A percentile compares a stretch with the other conserved stretches of the same genome.
Conservation (phyloP, 1,284 basidiomycete genomes). For the Austroboletus olivaceoglutinosus region DNA sequence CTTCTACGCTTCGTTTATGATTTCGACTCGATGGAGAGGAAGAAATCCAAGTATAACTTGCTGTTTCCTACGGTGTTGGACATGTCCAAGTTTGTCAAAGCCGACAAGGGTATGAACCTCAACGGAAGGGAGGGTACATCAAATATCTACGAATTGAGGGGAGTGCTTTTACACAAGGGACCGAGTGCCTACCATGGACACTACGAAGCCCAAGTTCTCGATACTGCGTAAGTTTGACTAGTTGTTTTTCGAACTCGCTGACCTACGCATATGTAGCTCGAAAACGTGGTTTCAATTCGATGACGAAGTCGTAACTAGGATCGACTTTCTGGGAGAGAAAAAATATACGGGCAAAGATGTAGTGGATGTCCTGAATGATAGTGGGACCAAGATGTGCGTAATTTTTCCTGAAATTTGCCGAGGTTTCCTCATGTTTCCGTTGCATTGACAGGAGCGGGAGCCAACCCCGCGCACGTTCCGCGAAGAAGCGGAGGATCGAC, state of each 20-base stretch:
- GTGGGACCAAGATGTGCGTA: conserved; percentile 29
- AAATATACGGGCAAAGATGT: conserved; percentile 30
- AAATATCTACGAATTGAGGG: conserved; percentile 72
- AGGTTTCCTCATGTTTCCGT: conserved; percentile 4
- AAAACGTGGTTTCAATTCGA: conserved; percentile 88
- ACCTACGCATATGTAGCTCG: conserved; percentile 42
- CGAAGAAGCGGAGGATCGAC: conserved; percentile 46
- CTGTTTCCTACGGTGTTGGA: conserved; percentile 72
- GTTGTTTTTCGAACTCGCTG: conserved; percentile 4
- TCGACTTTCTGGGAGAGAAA: conserved; percentile 52
- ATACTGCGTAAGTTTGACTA: conserved; percentile 56
- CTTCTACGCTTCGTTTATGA: conserved; percentile 88
- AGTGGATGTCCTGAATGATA: conserved; percentile 26
- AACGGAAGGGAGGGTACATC: conserved; percentile 9
- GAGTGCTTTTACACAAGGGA: conserved; percentile 83
- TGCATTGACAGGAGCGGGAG: conserved; percentile 15
- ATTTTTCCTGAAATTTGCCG: neutral
- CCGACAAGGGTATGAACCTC: conserved; percentile 16
- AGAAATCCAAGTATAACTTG: conserved; percentile 79
- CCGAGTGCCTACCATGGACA: conserved; percentile 88
- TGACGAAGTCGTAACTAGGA: conserved; percentile 73
- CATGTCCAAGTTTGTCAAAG: conserved; percentile 63
- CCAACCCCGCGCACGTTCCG: conserved; percentile 29
- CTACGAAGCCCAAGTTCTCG: conserved; percentile 87
- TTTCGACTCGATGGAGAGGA: conserved; percentile 68